These are phyloP conservation scores for Coniella vitis DNA, from an alignment of 2,329 filamentous ascomycete genomes.

Conservation along the genomic window DNA sequence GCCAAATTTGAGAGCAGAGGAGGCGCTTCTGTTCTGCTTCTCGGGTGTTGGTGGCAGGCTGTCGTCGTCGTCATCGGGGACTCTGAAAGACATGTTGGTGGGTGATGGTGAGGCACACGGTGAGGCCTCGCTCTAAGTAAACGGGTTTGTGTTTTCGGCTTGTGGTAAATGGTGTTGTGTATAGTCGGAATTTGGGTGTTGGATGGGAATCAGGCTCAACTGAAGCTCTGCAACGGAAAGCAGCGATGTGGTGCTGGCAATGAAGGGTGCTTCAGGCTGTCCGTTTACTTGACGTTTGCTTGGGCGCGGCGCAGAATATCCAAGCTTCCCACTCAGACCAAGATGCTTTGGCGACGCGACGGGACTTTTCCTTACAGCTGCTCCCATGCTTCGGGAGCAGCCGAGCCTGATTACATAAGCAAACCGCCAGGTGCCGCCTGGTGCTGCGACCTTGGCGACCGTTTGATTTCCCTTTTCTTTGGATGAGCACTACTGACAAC, in stretches of 20 bases:
- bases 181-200: no score
- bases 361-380: neutral
- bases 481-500: no score
- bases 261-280: neutral
- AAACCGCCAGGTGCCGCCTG: no score
- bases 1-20: conserved; percentile 32
- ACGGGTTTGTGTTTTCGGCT: no score
- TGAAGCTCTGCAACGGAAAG: no score
- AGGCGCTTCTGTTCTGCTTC: conserved; percentile 29
- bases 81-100: conserved; percentile 30
- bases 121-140: neutral
- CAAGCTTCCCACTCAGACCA: neutral
- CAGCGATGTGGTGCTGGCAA: no score
- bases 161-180: neutral
- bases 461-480: no score
- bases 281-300: neutral
- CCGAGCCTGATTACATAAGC: conserved; percentile 1
- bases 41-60: conserved; percentile 45
- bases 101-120: conserved; percentile 25
- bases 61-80: conserved; percentile 30
- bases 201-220: no score
- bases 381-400: neutral
- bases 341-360: neutral
- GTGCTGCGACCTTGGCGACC: no score
- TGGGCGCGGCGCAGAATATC: neutral